These are phyloP conservation scores for Nymphaea colorata DNA, from an alignment of 164 flowering plant species.

Conservation along the genomic window DNA sequence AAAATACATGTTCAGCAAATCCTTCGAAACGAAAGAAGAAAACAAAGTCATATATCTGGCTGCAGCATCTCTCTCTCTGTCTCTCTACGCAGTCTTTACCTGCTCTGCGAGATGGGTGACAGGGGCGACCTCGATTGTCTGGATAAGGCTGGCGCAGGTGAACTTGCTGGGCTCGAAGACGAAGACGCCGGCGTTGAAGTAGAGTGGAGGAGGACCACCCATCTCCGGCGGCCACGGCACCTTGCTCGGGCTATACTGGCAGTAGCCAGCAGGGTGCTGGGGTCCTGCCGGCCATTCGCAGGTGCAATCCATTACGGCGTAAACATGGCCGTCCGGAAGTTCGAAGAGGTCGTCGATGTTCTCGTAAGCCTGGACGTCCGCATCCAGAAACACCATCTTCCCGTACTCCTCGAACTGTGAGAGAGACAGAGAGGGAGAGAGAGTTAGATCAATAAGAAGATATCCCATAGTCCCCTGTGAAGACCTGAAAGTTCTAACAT, in stretches of 20 bases:
- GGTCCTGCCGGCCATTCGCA: conserved; percentile 57
- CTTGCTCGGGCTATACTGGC: conserved; percentile 62
- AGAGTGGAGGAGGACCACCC: conserved; percentile 45
- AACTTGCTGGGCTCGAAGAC: conserved; percentile 42
- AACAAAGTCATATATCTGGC: neutral
- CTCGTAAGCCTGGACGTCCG: conserved; percentile 64
- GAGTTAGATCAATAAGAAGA: neutral
- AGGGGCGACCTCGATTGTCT: conserved; percentile 26
- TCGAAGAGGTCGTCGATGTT: conserved; percentile 73
- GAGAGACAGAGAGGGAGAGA: too few species aligned
- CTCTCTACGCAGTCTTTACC: conserved; percentile 18
- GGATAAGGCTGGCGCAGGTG: conserved; percentile 39
- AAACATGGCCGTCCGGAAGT: conserved; percentile 35
- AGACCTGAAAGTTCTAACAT: too few species aligned
- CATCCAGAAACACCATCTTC: conserved; percentile 76
- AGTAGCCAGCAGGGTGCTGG: conserved; percentile 63
- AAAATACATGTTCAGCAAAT: conserved; percentile 55
- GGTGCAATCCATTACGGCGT: conserved; percentile 72
- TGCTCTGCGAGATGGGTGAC: conserved; percentile 70
- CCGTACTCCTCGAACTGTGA: conserved; percentile 63
- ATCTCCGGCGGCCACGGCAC: conserved; percentile 42
- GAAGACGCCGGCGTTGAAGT: conserved; percentile 78
- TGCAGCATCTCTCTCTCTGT: too few species aligned
- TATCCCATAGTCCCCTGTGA: too few species aligned
- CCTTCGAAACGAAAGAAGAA: conserved; percentile 21